A percentile compares a stretch with the other conserved stretches of the same genome.
These are phyloP conservation scores for Anaeromyces robustus DNA, from an alignment of 192 early-diverging fungal genomes.

Conservation along the genomic window DNA sequence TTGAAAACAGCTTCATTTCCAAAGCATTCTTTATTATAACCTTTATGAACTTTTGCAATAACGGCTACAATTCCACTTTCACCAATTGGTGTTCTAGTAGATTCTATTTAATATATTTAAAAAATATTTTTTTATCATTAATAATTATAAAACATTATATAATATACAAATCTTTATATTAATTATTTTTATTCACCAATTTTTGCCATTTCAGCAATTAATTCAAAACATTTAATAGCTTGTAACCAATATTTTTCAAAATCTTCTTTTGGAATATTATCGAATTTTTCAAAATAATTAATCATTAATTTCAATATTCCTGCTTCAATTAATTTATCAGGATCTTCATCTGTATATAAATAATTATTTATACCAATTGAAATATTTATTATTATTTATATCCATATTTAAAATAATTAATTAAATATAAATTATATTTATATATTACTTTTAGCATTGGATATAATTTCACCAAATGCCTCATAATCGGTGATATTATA, in stretches of 20 bases:
- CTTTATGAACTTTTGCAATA: neutral
- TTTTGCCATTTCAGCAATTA: neutral
- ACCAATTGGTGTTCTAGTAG: neutral
- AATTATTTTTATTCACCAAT: neutral
- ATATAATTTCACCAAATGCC: neutral
- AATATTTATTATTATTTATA: no score
- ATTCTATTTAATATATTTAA: neutral
- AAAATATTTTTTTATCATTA: no score
- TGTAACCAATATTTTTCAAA: neutral
- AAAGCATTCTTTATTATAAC: neutral
- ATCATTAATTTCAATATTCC: neutral
- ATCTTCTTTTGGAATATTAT: neutral
- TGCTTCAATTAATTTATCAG: neutral
- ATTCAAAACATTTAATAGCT: neutral
- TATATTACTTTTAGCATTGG: neutral
- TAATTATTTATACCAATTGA: no score
- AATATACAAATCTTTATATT: no score
- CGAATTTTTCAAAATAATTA: neutral
- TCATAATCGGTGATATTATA: neutral
- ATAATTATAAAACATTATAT: no score
- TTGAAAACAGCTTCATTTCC: neutral
- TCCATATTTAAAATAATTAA: no score
- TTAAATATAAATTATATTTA: neutral
- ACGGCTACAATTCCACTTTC: neutral
- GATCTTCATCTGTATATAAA: neutral